Conservation (phyloP, 1,284 basidiomycete genomes). For the Ceratobasidium sp. region DNA sequence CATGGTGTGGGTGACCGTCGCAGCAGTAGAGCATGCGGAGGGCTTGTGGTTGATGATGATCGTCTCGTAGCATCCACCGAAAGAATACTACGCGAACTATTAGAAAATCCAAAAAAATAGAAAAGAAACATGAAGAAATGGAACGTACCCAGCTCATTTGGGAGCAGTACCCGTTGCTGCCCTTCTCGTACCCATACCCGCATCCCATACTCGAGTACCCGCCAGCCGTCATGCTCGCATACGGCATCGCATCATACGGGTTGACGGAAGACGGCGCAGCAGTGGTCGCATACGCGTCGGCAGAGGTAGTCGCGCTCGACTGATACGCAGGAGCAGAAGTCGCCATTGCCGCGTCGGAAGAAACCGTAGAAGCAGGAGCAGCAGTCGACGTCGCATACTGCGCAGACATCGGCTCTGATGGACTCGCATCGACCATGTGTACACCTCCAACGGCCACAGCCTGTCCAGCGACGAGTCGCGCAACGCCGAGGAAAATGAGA, state of each 20-base stretch:
- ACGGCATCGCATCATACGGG: constrained; percentile 48
- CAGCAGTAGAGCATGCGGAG: constrained; percentile 4
- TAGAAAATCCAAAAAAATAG: background rate
- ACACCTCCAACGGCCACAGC: constrained; percentile 30
- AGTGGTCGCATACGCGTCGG: constrained; percentile 31
- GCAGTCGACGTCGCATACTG: background rate
- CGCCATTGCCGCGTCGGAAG: constrained; percentile 21
- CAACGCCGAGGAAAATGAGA: constrained; percentile 3
- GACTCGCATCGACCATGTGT: constrained; percentile 24
- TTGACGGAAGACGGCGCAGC: constrained; percentile 23
- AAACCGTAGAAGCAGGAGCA: constrained; percentile 12
- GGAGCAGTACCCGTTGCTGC: constrained; percentile 42
- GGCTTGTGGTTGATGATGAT: constrained; percentile 48
- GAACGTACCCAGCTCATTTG: constrained; percentile 48
- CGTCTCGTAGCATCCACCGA: constrained; percentile 50
- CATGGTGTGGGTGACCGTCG: constrained; percentile 32
- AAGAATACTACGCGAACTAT: constrained; percentile 31
- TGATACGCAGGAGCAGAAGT: background rate
- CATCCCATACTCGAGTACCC: constrained; percentile 49
- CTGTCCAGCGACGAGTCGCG: constrained; percentile 24
- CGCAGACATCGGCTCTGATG: background rate
- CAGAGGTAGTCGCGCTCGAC: constrained; percentile 13
- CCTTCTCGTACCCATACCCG: constrained; percentile 50
- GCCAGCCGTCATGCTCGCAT: constrained; percentile 46
- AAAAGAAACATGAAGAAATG: background rate